Base-by-base conservation (phyloP, 495 filamentous ascomycete genomes). In the Hypoxylon trugodes region DNA sequence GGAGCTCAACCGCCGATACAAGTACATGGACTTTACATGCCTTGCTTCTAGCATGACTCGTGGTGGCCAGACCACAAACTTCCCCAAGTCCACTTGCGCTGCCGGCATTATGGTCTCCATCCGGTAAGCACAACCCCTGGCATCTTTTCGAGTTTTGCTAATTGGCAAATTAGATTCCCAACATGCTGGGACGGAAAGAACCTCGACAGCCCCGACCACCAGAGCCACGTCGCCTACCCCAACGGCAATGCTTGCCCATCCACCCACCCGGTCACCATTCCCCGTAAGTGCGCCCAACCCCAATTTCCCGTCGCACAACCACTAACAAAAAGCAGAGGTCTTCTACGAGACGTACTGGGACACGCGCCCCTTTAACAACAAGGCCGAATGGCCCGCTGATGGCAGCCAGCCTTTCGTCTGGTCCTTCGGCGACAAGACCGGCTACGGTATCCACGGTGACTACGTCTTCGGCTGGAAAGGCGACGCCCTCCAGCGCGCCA, bases 291-390 rank as follows among this genome's bases (percentile, higher is more conserved):
- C 25, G 33, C 26, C 1, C 6, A 18, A 30, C n/a, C 13, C 25
- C 24, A 32, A n/a, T n/a, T 15, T 6, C 0, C 5, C 6, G 10
- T 13, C 13, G 21, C 15, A 15, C 19, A 45, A 8, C 10, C 13
- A 32, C 25, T 46, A 30, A 46, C 24, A 13, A 9, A 2, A 18
- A 30, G 4, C 25, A 4, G 84, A 84, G 12, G 74, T 90, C 45
- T 90, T 90, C 70, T 86, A 86, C 65, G 89, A 90, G 68, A 80
- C 89, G 12, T 75, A 76, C 70, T 78, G 76, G 76, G 72, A 78
- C 61, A 74, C 75, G 3, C 71, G 72, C 12, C 65, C 68, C 0
- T 77, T 77, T 65, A 73, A 76, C 66, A 72, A 78, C 67, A 59
- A 67, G 65, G 69, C 66, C 28, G 59, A 73, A 6, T 77, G 76